Evolutionary conservation across 352 stramenopile genomes (phyloP), one percentile per base, ranked within the genome.

Genomic region (Pythium myriotylum): DNA sequence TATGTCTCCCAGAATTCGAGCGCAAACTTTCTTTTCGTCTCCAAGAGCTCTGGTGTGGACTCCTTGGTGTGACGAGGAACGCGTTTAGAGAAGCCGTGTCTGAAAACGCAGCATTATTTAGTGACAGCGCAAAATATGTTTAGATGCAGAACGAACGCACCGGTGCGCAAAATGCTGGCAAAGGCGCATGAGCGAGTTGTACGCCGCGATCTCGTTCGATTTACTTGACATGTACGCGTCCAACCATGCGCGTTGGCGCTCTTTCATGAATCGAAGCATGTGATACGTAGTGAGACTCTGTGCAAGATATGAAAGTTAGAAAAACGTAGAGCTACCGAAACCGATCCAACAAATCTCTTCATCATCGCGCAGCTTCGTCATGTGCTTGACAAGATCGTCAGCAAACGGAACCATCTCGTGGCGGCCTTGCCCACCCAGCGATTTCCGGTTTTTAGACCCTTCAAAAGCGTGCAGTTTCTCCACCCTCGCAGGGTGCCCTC

Each of bases 1-100:
- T 57, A 57, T 39, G 35, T 56, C 6, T 9, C 4, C 56, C 56
- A 64, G 24, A 64, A 64, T n/a, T n/a, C 37, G 14, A 26, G 13
- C 10, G 56, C 56, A 42, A 64, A 57, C n/a, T 50, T 35, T 2
- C 19, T 4, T 23, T 35, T 19, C 13, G 20, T 27, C 8, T n/a
- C 10, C 2, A 47, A 3, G 4, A 57, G n/a, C 12, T 45, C 33
- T 7, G n/a, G 3, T 20, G 16, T 33, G 3, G 50, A 19, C 23
- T 35, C 19, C 20, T 57, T 57, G 2, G 50, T 57, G 35, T 41
- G 27, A 10, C 9, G 4, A 37, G 50, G 37, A 1, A 20, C 20
- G 9, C 50, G n/a, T 2, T 3, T 20, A 6, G 32, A 47, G n/a
- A 57, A 57, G 4, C 50, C 50, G 22, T 57, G 50, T 2, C 33